Conservation (phyloP, 768 basidiomycete genomes). For the Lentinus tigrinus region DNA sequence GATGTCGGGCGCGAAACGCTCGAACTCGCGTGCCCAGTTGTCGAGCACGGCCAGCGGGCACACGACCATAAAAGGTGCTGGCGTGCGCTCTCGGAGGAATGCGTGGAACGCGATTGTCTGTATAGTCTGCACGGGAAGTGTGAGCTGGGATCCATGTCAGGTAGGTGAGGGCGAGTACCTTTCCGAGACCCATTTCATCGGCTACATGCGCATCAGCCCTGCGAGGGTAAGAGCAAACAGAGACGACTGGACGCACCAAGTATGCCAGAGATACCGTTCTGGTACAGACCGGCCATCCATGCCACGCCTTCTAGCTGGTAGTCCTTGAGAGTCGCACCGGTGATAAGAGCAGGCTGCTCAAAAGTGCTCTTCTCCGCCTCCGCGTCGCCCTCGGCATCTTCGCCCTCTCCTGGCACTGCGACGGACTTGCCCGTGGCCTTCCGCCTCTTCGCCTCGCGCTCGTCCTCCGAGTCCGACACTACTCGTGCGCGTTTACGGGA, state of each 20-base stretch:
- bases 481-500: slow-evolving; percentile 15
- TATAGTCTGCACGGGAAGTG: slow-evolving; percentile 59
- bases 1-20: slow-evolving; percentile 79
- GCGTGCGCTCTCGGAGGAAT: slow-evolving; percentile 74
- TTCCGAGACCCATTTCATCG: slow-evolving; percentile 95
- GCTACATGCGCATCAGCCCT: slow-evolving; percentile 44
- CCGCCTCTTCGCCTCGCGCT: slow-evolving; percentile 22
- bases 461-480: slow-evolving; percentile 16
- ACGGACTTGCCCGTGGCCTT: slow-evolving; percentile 10
- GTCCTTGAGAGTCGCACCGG: slow-evolving; percentile 81
- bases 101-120: slow-evolving; percentile 96
- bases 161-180: slow-evolving; percentile 41
- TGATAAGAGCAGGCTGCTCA: slow-evolving; percentile 75
- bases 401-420: neutral
- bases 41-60: slow-evolving; percentile 92
- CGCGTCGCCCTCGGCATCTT: neutral
- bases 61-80: slow-evolving; percentile 81
- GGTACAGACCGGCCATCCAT: slow-evolving; percentile 89
- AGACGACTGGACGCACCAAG: slow-evolving; percentile 47
- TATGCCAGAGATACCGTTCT: slow-evolving; percentile 83
- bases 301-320: slow-evolving; percentile 95
- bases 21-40: slow-evolving; percentile 87
- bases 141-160: slow-evolving; percentile 2
- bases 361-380: slow-evolving; percentile 32
- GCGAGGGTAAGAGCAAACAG: neutral